Conservation (phyloP, 768 basidiomycete species). For the Rhodotorula sphaerocarpa region DNA sequence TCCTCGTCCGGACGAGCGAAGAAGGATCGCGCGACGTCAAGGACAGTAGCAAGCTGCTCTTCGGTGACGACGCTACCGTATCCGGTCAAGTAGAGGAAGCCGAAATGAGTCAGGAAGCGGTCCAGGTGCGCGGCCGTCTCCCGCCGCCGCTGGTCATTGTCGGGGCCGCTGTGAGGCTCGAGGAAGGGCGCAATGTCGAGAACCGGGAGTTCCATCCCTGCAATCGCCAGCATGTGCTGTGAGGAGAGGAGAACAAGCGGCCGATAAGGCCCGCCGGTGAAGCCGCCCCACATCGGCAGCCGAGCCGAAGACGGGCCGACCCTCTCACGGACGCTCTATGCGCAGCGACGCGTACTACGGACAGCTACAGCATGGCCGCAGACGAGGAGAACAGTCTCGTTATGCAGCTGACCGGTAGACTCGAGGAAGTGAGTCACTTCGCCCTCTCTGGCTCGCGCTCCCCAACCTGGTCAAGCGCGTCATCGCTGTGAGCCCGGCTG, state of each 20-base stretch:
- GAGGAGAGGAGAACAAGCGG: no score
- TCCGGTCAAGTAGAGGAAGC: slow-evolving; percentile 77
- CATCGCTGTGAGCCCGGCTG: no score
- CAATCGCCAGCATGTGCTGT: no score
- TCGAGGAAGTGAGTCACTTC: slow-evolving; percentile 9
- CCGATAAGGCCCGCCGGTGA: not conserved
- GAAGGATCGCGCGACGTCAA: slow-evolving; percentile 60
- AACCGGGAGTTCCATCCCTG: slow-evolving; percentile 11
- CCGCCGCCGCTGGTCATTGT: not conserved
- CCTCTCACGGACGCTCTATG: no score
- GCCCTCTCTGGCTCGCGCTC: not conserved
- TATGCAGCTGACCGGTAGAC: slow-evolving; percentile 5
- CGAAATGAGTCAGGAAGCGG: slow-evolving; percentile 48
- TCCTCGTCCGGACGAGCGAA: slow-evolving; percentile 64
- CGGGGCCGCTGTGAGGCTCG: not conserved
- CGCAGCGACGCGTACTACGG: no score
- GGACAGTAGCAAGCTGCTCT: slow-evolving; percentile 59
- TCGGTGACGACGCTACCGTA: slow-evolving; percentile 55
- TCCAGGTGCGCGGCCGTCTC: slow-evolving; percentile 53
- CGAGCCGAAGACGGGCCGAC: no score
- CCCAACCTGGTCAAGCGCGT: not conserved
- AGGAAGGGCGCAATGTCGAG: slow-evolving; percentile 24
- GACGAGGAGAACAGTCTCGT: slow-evolving; percentile 2
- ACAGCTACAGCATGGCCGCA: not conserved
- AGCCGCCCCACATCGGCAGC: not conserved